Evolutionary conservation across 371 early-diverging fungal species (phyloP).

Genomic region (Saksenaea oblongispora): DNA sequence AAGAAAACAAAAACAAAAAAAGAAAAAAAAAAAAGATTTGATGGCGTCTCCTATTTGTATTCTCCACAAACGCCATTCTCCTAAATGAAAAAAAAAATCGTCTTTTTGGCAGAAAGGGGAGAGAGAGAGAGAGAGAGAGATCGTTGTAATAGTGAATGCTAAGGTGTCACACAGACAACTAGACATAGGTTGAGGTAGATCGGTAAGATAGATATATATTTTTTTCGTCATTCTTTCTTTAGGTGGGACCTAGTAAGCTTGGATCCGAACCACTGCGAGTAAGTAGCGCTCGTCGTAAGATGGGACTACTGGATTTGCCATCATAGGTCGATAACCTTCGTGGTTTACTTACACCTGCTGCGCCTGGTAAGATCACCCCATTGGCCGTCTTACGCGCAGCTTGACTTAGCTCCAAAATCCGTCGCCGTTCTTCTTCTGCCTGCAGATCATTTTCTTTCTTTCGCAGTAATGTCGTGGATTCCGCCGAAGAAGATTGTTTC

Average conservation of each 20-base stretch:
- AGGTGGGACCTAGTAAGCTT: conserved; percentile 3
- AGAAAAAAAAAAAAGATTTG: background rate
- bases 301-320: background rate
- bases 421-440: background rate
- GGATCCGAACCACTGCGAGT: conserved; percentile 20
- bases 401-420: background rate
- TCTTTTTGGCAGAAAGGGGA: background rate
- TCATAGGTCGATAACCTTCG: conserved; percentile 24
- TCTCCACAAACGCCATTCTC: background rate
- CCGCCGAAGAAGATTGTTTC: conserved; percentile 40
- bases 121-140: too few species aligned
- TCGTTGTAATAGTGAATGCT: background rate
- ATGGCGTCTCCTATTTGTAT: background rate
- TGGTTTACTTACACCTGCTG: conserved; percentile 19
- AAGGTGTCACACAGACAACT: background rate
- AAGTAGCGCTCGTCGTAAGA: conserved; percentile 2
- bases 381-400: conserved; percentile 8
- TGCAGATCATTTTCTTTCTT: background rate
- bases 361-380: conserved; percentile 27
- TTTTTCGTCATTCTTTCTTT: conserved; percentile 5
- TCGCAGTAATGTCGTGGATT: background rate
- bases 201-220: too few species aligned
- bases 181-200: too few species aligned
- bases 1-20: background rate
- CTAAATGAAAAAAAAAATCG: background rate